A percentile compares a stretch with the other conserved stretches of the same genome.
phyloP scores from a whole-genome alignment of 371 early-diverging fungal species.

The Lichtheimia ramosa region DNA sequence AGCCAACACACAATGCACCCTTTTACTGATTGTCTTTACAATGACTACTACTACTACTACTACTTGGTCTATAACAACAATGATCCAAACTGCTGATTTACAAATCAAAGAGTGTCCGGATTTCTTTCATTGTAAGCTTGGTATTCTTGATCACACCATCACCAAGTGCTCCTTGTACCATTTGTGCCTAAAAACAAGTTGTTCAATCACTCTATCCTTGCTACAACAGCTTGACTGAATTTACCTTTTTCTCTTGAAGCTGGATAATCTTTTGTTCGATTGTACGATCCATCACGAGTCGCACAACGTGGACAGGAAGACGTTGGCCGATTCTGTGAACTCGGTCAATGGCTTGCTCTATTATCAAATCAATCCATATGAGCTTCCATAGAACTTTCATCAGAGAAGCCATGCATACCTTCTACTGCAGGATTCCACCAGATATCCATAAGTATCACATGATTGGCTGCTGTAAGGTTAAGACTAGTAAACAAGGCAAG shows the following conservation, averaged over 20 bases:
- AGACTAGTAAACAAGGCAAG: constrained; percentile 50
- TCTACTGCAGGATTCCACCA: constrained; percentile 92
- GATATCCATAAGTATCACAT: constrained; percentile 74
- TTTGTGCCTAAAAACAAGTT: constrained; percentile 23
- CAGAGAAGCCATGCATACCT: constrained; percentile 22
- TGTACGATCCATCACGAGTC: constrained; percentile 57
- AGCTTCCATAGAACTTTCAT: background rate
- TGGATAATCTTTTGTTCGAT: constrained; percentile 66
- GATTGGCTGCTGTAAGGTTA: constrained; percentile 73
- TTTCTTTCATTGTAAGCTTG: constrained; percentile 42
- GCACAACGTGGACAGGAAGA: constrained; percentile 56
- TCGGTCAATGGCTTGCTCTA: constrained; percentile 86
- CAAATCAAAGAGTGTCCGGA: constrained; percentile 40
- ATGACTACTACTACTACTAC: background rate
- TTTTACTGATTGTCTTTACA: background rate
- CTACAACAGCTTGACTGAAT: background rate
- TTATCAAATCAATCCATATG: background rate
- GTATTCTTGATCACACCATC: constrained; percentile 36
- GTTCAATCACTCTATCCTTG: background rate
- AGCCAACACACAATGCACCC: background rate
- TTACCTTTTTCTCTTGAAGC: constrained; percentile 53
- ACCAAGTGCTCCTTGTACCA: constrained; percentile 47
- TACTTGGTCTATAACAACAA: no score
- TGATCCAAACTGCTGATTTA: constrained; percentile 1
- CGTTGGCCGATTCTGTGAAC: constrained; percentile 85